A percentile compares a stretch with the other conserved stretches of the same genome.
phyloP scores from a whole-genome alignment of 768 basidiomycete genomes.

The Termitomyces sp. region DNA sequence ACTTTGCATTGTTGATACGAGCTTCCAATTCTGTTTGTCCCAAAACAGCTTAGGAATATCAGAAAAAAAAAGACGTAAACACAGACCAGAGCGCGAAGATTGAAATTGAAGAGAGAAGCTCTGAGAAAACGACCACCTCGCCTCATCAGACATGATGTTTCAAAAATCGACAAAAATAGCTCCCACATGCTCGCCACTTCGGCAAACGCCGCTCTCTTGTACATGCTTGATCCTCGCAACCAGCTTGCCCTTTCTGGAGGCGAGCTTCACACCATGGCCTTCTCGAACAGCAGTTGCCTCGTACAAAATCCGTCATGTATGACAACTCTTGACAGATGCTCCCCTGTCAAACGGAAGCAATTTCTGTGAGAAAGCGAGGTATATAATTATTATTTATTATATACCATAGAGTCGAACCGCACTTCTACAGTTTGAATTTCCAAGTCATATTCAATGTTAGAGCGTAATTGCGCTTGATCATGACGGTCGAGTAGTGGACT shows the following conservation, averaged over 20 bases:
- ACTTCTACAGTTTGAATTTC: too few species aligned
- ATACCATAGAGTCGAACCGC: too few species aligned
- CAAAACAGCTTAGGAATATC: constrained; percentile 12
- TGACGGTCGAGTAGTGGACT: not conserved
- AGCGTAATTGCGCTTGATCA: too few species aligned
- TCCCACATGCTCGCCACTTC: too few species aligned
- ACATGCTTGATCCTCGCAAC: too few species aligned
- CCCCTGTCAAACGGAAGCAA: not conserved
- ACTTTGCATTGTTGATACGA: constrained; percentile 39
- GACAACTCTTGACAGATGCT: not conserved
- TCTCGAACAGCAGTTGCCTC: not conserved
- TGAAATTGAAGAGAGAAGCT: constrained; percentile 50
- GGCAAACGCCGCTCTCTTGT: not conserved
- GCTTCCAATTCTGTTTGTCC: constrained; percentile 41
- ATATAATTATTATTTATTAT: too few species aligned
- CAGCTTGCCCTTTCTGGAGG: too few species aligned
- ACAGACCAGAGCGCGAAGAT: constrained; percentile 46
- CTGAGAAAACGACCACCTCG: constrained; percentile 45
- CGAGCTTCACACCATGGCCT: not conserved
- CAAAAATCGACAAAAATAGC: not conserved
- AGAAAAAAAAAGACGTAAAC: constrained; percentile 4
- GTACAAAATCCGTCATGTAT: not conserved
- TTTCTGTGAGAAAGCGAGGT: not conserved
- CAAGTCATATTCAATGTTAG: too few species aligned
- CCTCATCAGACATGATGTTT: constrained; percentile 13